A percentile compares a stretch with the other conserved stretches of the same genome.
Evolutionary conservation across 495 filamentous ascomycete species (phyloP).

Genomic region (Lepraria neglecta): DNA sequence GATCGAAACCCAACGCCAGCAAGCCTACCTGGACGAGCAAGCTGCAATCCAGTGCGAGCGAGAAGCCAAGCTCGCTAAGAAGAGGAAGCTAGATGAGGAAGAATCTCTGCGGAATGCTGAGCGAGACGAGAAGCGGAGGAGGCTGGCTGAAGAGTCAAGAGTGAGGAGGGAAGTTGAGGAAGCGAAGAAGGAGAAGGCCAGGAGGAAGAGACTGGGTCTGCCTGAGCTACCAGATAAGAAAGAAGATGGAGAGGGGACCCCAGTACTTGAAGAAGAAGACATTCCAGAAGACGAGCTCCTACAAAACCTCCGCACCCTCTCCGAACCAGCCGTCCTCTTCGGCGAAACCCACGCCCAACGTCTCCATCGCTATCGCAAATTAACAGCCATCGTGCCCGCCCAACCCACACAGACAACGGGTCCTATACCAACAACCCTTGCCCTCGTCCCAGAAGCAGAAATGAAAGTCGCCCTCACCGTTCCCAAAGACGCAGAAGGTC

Average conservation of each 20-base stretch:
- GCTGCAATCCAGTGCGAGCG: slow-evolving; percentile 59
- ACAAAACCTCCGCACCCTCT: slow-evolving; percentile 58
- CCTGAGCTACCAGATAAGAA: slow-evolving; percentile 57
- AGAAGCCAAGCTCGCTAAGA: slow-evolving; percentile 58
- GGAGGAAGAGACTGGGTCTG: slow-evolving; percentile 56
- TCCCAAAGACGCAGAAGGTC: slow-evolving; percentile 47
- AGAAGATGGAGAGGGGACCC: slow-evolving; percentile 37
- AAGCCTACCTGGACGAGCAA: slow-evolving; percentile 77
- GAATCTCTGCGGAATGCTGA: slow-evolving; percentile 58
- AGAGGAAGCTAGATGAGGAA: slow-evolving; percentile 89
- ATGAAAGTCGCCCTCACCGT: slow-evolving; percentile 70
- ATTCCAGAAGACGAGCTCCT: slow-evolving; percentile 66
- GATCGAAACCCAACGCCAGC: slow-evolving; percentile 72
- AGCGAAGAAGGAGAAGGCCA: slow-evolving; percentile 46
- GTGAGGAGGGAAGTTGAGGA: slow-evolving; percentile 64
- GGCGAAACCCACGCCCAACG: slow-evolving; percentile 69
- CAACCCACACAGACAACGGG: slow-evolving; percentile 49
- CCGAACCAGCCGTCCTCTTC: slow-evolving; percentile 71
- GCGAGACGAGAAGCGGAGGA: slow-evolving; percentile 71
- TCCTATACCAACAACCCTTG: slow-evolving; percentile 65
- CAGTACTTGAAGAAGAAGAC: slow-evolving; percentile 50
- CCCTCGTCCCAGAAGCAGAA: slow-evolving; percentile 69
- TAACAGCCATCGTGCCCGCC: slow-evolving; percentile 42
- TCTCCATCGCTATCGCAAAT: slow-evolving; percentile 60
- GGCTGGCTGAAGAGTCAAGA: slow-evolving; percentile 73